Evolutionary conservation across 257 asterid genomes (phyloP), one percentile per base, ranked within the genome.

Genomic region (Solanum virginianum): DNA sequence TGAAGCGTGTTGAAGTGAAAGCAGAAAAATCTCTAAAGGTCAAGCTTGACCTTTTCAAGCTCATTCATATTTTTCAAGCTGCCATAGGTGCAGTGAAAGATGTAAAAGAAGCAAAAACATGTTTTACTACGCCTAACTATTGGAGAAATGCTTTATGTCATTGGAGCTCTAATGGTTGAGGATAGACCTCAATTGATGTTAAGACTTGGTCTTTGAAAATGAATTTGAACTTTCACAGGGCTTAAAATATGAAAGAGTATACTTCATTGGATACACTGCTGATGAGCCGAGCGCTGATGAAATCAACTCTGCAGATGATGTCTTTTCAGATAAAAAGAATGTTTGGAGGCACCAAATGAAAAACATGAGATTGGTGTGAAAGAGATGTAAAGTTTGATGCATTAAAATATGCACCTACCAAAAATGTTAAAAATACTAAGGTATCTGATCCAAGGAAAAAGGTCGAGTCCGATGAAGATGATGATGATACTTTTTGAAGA

Each of bases 161-260:
- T 32, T 32, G 4, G 4, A 32, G 36, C 36, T 32, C 36, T 32
- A 32, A 2, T 32, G 36, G 32, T 2, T 29, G 3, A 29, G 32
- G 3, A 29, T 29, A 29, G 32, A 29, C 3, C 32, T 29, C 32
- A 29, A 29, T 29, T n/a, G 32, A 29, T 29, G 32, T 29, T 29
- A 29, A 29, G 29, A 26, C 29, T 26, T 26, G 29, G 2, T 26
- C 2, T 26, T 26, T 26, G 1, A 1, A 26, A 1, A 26, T 26
- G 92, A 92, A 17, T 95, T 95, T 89, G 97, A 92, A 74, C 89
- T 95, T 80, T 95, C 98, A 12, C 98, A 93, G 85, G 98, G 87
- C 77, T 92, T 88, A 88, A 91, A 92, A 70, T 84, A 84, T 71
- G 98, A 93, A 17, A 95, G 95, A 18, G 90, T 93, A n/a, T 91